phyloP scores from a whole-genome alignment of 108 stramenopile species.

The Cyclotella cryptica region DNA sequence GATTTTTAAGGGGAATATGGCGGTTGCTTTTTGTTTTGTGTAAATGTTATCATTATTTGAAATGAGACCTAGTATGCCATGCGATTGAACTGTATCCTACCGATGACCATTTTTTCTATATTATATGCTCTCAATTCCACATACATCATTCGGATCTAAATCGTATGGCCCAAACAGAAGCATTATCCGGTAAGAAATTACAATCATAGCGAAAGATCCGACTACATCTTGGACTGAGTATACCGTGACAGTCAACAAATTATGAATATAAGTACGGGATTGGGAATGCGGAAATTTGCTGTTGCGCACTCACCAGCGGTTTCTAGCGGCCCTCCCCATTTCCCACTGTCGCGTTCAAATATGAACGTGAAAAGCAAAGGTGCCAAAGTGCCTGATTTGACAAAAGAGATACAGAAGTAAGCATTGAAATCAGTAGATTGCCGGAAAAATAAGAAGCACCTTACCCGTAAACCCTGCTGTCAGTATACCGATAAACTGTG shows the following conservation, averaged over 20 bases:
- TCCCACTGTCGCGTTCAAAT: constrained; percentile 58
- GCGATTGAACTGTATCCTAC: no score
- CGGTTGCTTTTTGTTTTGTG: no score
- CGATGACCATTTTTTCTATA: background rate
- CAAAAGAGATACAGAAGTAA: background rate
- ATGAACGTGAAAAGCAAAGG: constrained; percentile 69
- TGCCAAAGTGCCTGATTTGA: constrained; percentile 51
- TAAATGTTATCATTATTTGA: no score
- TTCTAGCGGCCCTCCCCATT: constrained; percentile 70
- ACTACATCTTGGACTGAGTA: constrained; percentile 66
- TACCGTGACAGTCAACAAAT: background rate
- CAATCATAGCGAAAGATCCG: constrained; percentile 70
- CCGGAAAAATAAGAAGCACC: background rate
- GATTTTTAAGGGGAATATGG: no score
- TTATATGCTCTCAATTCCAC: constrained; percentile 22
- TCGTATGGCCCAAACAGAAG: constrained; percentile 54
- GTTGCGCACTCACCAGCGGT: constrained; percentile 47
- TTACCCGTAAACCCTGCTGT: constrained; percentile 63
- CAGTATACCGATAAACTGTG: constrained; percentile 63
- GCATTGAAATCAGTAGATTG: background rate
- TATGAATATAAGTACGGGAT: background rate
- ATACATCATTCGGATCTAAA: constrained; percentile 55
- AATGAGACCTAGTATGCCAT: no score
- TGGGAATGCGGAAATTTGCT: background rate
- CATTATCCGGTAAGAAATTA: constrained; percentile 63